phyloP scores from a whole-genome alignment of 495 filamentous ascomycete species.

The Aspergillus cavernicola region DNA sequence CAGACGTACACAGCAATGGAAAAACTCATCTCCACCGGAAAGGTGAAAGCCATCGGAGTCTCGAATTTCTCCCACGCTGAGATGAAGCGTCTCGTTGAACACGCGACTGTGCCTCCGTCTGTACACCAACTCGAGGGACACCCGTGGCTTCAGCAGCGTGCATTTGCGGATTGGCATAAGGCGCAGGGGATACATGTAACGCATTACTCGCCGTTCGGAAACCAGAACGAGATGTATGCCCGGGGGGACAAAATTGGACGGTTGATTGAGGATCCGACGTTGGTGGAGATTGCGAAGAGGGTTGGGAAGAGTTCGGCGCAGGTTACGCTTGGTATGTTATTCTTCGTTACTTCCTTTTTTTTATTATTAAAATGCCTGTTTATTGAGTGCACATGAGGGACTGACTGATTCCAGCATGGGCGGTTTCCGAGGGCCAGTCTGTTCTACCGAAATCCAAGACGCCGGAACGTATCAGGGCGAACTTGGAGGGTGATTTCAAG shows the following conservation, averaged over 20 bases:
- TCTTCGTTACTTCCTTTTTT: no score
- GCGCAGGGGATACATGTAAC: constrained; percentile 57
- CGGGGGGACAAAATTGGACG: constrained; percentile 45
- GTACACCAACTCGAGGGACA: constrained; percentile 64
- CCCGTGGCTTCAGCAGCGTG: constrained; percentile 58
- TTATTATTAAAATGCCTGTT: no score
- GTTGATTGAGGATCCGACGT: constrained; percentile 57
- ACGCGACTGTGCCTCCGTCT: constrained; percentile 56
- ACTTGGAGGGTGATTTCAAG: constrained; percentile 59
- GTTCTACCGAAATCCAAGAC: constrained; percentile 68
- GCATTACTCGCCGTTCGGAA: constrained; percentile 68
- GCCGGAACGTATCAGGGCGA: constrained; percentile 49
- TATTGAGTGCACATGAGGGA: background rate
- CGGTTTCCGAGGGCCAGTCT: constrained; percentile 57
- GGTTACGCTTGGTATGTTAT: constrained; percentile 52
- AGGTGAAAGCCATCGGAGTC: constrained; percentile 65
- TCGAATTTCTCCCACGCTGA: constrained; percentile 72
- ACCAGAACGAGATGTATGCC: constrained; percentile 63
- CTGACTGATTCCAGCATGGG: constrained; percentile 49
- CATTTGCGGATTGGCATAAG: constrained; percentile 54
- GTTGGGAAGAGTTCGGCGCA: constrained; percentile 60
- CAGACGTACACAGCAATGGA: constrained; percentile 67
- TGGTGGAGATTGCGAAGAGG: constrained; percentile 59
- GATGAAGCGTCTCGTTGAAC: constrained; percentile 62
- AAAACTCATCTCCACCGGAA: constrained; percentile 50